These are phyloP conservation scores for Sphaerulina vaccinii DNA, from an alignment of 2,329 filamentous ascomycete genomes.

Conservation along the genomic window DNA sequence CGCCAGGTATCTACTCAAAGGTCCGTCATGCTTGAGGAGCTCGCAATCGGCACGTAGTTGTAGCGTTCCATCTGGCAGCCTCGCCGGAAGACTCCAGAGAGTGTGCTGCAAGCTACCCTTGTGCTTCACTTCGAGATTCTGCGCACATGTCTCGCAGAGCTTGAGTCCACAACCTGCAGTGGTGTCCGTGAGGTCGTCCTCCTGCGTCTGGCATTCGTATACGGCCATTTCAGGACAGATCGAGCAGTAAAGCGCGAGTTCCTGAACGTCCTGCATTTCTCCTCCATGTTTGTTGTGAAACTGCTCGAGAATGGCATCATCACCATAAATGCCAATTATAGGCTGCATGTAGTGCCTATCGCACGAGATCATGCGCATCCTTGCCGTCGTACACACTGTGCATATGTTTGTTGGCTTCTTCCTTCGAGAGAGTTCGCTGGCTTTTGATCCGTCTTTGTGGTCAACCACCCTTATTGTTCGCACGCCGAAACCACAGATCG, in stretches of 20 bases:
- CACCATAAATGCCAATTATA: slow-evolving; percentile 24
- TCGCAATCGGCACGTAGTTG: slow-evolving; percentile 39
- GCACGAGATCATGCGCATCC: slow-evolving; percentile 41
- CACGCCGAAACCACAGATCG: slow-evolving; percentile 39
- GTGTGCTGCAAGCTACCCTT: slow-evolving; percentile 30
- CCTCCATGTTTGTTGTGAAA: slow-evolving; percentile 2
- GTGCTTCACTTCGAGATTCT: slow-evolving; percentile 22
- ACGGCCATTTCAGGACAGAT: slow-evolving; percentile 44
- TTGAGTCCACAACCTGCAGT: slow-evolving; percentile 34
- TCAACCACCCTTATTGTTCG: slow-evolving; percentile 35
- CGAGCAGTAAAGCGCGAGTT: slow-evolving; percentile 40
- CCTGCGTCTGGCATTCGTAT: slow-evolving; percentile 36
- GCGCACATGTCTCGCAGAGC: slow-evolving; percentile 35
- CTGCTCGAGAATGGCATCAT: slow-evolving; percentile 27
- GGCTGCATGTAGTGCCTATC: slow-evolving; percentile 34
- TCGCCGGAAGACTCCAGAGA: slow-evolving; percentile 19
- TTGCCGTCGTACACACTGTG: slow-evolving; percentile 36
- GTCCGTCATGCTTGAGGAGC: slow-evolving; percentile 35
- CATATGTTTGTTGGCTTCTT: slow-evolving; percentile 20
- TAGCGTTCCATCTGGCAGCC: slow-evolving; percentile 14
- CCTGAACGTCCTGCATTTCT: slow-evolving; percentile 6
- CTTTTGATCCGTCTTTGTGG: slow-evolving; percentile 21
- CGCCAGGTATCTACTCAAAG: slow-evolving; percentile 30
- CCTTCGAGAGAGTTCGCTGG: not conserved
- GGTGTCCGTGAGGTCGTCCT: slow-evolving; percentile 1